Percentiles rank a stretch among this genome's conserved stretches.
phyloP scores from a whole-genome alignment of 2,329 filamentous ascomycete species.

The Fusarium camptoceras region DNA sequence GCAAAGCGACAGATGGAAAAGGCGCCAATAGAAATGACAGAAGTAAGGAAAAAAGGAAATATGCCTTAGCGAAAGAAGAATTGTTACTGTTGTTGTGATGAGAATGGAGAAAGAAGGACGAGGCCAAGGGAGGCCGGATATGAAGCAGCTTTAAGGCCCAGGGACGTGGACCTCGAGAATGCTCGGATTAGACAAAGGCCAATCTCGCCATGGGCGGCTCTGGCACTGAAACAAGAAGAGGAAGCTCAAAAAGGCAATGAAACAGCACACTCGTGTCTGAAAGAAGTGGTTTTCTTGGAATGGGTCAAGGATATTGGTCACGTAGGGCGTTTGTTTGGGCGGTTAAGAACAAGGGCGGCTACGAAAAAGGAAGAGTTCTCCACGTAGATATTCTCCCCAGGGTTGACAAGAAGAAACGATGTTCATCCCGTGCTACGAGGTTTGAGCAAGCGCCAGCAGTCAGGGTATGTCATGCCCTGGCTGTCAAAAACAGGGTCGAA shows the following conservation, averaged over 20 bases:
- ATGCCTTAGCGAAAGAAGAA: conserved; percentile 39
- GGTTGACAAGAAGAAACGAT: conserved; percentile 1
- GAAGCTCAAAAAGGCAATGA: conserved; percentile 56
- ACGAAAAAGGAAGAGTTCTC: conserved; percentile 14
- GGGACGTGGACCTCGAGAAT: conserved; percentile 40
- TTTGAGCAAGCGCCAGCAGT: conserved; percentile 44
- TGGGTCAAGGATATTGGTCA: conserved; percentile 64
- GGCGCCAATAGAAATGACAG: conserved; percentile 46
- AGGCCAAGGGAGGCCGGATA: conserved; percentile 46
- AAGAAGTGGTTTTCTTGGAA: conserved; percentile 54
- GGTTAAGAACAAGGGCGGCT: conserved; percentile 45
- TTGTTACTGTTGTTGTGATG: conserved; percentile 43
- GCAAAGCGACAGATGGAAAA: conserved; percentile 43
- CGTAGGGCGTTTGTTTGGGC: conserved; percentile 60
- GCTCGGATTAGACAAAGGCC: conserved; percentile 41
- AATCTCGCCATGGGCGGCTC: conserved; percentile 48
- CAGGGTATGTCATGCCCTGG: background rate
- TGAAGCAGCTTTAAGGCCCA: conserved; percentile 49
- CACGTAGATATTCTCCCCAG: background rate
- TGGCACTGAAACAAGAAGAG: conserved; percentile 48
- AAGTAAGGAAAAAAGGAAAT: conserved; percentile 37
- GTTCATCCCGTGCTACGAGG: conserved; percentile 24
- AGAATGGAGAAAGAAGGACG: conserved; percentile 39
- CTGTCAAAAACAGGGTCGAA: conserved; percentile 1
- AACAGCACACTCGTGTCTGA: conserved; percentile 65